phyloP scores from a whole-genome alignment of 2,329 filamentous ascomycete species.

The Fusarium mangiferae region DNA sequence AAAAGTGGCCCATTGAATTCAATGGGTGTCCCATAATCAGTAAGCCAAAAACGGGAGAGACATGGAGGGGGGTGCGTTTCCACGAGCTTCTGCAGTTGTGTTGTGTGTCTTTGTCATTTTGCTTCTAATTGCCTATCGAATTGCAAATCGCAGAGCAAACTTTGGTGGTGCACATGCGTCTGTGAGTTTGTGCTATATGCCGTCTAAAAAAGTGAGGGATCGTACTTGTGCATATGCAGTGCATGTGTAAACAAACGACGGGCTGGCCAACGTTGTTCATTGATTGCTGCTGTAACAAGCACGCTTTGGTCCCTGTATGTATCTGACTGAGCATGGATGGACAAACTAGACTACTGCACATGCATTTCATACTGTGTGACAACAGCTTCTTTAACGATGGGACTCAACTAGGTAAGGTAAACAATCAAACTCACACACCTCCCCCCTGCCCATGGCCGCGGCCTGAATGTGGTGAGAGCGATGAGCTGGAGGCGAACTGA shows the following conservation, averaged over 20 bases:
- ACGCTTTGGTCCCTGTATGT: conserved; percentile 24
- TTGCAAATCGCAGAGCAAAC: not conserved
- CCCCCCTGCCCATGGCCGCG: conserved; percentile 23
- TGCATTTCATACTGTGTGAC: conserved; percentile 36
- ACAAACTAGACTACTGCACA: not conserved
- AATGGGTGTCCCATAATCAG: conserved; percentile 15
- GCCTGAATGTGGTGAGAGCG: conserved; percentile 32
- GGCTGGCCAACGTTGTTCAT: conserved; percentile 18
- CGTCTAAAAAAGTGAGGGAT: conserved; percentile 1
- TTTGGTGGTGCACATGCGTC: not conserved
- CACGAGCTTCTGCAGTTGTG: conserved; percentile 31
- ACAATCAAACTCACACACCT: conserved; percentile 15
- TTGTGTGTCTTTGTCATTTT: conserved; percentile 26
- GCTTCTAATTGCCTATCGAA: not conserved
- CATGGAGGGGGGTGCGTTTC: conserved; percentile 36
- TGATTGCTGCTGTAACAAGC: conserved; percentile 13
- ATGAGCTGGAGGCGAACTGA: conserved; percentile 43
- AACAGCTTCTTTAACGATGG: conserved; percentile 9
- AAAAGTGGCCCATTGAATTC: conserved; percentile 42
- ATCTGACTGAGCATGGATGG: not conserved
- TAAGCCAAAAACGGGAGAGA: conserved; percentile 23
- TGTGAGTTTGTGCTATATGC: not conserved
- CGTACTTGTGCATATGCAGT: conserved; percentile 20
- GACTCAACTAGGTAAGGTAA: conserved; percentile 22
- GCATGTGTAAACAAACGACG: conserved; percentile 17